These are phyloP conservation scores for Blastobotrys arbuscula DNA, from an alignment of 1,139 yeast genomes.

Conservation along the genomic window DNA sequence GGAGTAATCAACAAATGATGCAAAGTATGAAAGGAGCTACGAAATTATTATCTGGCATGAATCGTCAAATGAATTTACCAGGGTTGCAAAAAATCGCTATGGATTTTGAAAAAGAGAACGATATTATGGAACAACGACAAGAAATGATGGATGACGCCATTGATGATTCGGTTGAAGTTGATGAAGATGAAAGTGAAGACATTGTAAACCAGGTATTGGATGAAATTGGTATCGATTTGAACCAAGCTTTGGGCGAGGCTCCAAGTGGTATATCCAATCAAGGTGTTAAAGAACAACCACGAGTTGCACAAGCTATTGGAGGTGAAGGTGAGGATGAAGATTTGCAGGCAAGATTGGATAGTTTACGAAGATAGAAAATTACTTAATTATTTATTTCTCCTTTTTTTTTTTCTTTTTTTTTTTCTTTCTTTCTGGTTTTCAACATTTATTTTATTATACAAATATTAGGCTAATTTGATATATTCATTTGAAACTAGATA, in stretches of 20 bases:
- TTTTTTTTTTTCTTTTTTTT: neutral
- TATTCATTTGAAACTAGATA: constrained; percentile 43
- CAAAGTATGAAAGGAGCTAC: constrained; percentile 96
- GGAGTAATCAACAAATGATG: constrained; percentile 95
- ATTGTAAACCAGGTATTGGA: constrained; percentile 87
- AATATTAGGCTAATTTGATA: constrained; percentile 4
- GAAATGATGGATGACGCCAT: constrained; percentile 98
- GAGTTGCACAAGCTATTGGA: constrained; percentile 49
- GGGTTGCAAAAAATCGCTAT: constrained; percentile 84
- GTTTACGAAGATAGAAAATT: constrained; percentile 52
- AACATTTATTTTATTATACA: neutral
- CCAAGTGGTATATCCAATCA: constrained; percentile 47
- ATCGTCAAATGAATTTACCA: constrained; percentile 82
- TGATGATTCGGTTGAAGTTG: constrained; percentile 90
- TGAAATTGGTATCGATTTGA: constrained; percentile 89
- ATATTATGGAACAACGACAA: constrained; percentile 96
- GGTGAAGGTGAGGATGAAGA: constrained; percentile 45
- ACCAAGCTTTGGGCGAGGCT: constrained; percentile 56
- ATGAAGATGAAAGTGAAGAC: constrained; percentile 84
- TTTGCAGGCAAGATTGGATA: constrained; percentile 80
- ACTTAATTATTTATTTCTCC: neutral
- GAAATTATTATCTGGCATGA: constrained; percentile 73
- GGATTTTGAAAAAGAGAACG: constrained; percentile 93
- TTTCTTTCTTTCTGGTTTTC: neutral
- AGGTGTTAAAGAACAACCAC: constrained; percentile 30